Conservation (phyloP, 306 rosid species). For the Inga leiocalycina region DNA sequence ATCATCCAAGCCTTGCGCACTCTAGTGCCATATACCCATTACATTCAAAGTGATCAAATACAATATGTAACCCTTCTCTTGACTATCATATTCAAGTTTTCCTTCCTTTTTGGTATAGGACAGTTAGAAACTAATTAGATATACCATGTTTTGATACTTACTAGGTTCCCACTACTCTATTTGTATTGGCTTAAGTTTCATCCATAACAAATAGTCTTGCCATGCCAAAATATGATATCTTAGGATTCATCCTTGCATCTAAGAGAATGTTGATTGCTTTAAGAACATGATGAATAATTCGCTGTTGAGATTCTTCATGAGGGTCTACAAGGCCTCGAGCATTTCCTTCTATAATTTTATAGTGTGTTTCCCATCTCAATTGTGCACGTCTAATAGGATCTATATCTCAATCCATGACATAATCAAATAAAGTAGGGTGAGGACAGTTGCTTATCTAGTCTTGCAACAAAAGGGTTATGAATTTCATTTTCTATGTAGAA, state of each 20-base stretch:
- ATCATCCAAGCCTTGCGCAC: constrained; percentile 44
- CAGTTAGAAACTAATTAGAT: background rate
- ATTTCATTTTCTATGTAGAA: background rate
- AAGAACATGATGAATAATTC: no score
- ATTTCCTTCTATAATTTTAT: constrained; percentile 42
- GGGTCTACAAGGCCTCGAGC: constrained; percentile 43
- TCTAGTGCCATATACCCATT: constrained; percentile 67
- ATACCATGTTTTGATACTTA: constrained; percentile 10
- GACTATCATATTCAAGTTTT: background rate
- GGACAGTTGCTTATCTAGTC: background rate
- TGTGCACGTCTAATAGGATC: constrained; percentile 33
- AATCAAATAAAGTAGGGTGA: background rate
- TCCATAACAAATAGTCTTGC: constrained; percentile 43
- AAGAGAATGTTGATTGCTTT: constrained; percentile 56
- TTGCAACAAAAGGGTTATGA: background rate
- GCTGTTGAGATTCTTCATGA: constrained; percentile 51
- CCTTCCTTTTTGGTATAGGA: background rate
- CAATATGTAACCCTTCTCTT: background rate
- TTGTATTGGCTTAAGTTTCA: constrained; percentile 37
- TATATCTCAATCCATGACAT: constrained; percentile 6
- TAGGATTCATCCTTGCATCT: constrained; percentile 40
- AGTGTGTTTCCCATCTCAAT: constrained; percentile 41
- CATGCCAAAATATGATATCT: constrained; percentile 56
- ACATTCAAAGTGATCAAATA: constrained; percentile 12
- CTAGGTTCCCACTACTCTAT: constrained; percentile 48